phyloP scores from a whole-genome alignment of 2,329 filamentous ascomycete species.

The Phoma sp. region DNA sequence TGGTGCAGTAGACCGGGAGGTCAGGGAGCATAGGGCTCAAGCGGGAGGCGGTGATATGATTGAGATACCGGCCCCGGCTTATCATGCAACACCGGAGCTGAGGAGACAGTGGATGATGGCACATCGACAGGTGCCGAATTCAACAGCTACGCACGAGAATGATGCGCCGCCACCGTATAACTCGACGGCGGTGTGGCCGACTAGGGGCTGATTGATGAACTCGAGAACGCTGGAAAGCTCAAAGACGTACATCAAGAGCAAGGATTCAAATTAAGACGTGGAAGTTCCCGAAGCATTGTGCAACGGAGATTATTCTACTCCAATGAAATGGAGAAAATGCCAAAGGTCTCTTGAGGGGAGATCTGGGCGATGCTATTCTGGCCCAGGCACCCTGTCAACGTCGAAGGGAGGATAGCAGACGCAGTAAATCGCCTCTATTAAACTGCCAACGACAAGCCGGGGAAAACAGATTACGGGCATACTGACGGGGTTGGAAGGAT shows the following conservation, averaged over 20 bases:
- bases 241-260: neutral
- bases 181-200: conserved; percentile 7
- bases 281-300: no score
- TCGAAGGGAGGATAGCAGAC: no score
- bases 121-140: neutral
- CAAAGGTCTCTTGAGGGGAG: no score
- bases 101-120: neutral
- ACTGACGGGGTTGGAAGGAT: no score
- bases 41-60: neutral
- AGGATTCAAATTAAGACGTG: neutral
- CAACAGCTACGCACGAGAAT: neutral
- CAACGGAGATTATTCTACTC: no score
- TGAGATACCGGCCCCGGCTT: conserved; percentile 2
- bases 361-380: no score
- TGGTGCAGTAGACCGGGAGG: neutral
- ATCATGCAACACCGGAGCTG: neutral
- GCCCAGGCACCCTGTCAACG: no score
- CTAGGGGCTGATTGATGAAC: neutral
- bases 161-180: conserved; percentile 8
- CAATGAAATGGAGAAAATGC: no score
- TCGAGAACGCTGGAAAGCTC: no score
- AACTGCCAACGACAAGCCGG: no score
- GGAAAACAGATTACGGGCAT: no score
- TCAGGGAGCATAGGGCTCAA: neutral
- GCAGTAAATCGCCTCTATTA: no score